phyloP scores from a whole-genome alignment of 2,329 filamentous ascomycete species.

The Fusarium albidum region DNA sequence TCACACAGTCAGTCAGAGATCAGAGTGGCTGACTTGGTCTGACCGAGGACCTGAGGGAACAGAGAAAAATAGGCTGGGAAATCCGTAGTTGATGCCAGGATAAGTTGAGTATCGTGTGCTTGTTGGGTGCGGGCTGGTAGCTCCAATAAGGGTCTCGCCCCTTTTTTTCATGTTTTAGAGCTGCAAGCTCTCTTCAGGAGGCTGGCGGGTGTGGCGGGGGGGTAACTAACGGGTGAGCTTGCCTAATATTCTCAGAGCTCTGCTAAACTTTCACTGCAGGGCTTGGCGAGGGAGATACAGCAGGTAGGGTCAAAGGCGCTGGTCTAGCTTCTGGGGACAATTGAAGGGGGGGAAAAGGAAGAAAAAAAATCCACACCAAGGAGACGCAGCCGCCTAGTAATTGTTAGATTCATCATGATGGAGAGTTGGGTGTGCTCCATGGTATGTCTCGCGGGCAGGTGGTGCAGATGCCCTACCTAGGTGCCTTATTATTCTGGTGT shows the following conservation, averaged over 20 bases:
- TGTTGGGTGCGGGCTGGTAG: background rate
- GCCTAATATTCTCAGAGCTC: no score
- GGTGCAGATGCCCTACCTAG: no score
- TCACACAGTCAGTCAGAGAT: constrained; percentile 7
- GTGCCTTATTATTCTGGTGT: no score
- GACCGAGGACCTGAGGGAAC: constrained; percentile 5
- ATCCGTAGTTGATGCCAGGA: background rate
- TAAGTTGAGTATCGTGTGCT: constrained; percentile 1
- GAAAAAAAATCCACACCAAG: background rate
- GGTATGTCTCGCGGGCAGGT: no score
- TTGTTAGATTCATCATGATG: no score
- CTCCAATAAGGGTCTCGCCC: no score
- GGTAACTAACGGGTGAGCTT: no score
- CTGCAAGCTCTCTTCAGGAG: no score
- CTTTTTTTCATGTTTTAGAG: no score
- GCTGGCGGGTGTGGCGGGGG: no score
- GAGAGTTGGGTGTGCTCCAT: no score
- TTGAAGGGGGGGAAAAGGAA: background rate
- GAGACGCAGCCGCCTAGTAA: constrained; percentile 7
- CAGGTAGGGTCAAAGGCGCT: background rate
- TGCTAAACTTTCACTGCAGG: no score
- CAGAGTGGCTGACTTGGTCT: constrained; percentile 16
- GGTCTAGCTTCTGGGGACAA: background rate
- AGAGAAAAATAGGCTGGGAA: constrained; percentile 2
- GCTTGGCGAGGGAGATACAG: background rate